phyloP scores from a whole-genome alignment of 768 basidiomycete species.

The Clitopilus hobsonii region DNA sequence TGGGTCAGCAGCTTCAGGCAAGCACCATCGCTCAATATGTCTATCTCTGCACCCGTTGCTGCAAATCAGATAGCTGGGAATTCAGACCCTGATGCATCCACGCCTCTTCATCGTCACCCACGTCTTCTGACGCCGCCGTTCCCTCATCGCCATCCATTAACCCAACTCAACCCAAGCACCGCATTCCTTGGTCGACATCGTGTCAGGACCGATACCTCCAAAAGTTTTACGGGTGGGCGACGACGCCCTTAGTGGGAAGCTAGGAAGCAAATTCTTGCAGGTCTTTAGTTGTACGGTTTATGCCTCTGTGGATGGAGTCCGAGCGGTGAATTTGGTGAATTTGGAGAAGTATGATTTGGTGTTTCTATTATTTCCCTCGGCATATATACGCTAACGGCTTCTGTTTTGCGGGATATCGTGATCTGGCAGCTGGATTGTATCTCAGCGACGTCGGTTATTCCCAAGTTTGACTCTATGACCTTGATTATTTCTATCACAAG shows the following conservation, averaged over 20 bases:
- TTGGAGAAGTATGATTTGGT: conserved; percentile 93
- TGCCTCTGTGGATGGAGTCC: conserved; percentile 88
- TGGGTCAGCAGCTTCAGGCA: no score
- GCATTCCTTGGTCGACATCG: conserved; percentile 73
- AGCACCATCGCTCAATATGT: no score
- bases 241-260: conserved; percentile 83
- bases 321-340: conserved; percentile 95
- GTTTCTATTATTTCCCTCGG: no score
- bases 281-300: conserved; percentile 94
- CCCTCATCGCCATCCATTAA: not conserved
- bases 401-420: conserved; percentile 72
- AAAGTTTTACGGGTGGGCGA: conserved; percentile 92
- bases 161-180: conserved; percentile 33
- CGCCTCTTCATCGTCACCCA: not conserved
- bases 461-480: conserved; percentile 92
- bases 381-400: not conserved
- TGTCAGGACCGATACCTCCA: conserved; percentile 90
- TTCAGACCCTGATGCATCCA: not conserved
- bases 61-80: not conserved
- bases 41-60: no score
- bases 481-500: conserved; percentile 99
- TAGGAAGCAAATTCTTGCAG: conserved; percentile 91
- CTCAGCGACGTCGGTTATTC: conserved; percentile 86
- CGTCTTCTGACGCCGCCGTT: not conserved
- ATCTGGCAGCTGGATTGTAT: conserved; percentile 90